Conservation (phyloP, 257 asterid genomes). For the Solanum stenotomum region DNA sequence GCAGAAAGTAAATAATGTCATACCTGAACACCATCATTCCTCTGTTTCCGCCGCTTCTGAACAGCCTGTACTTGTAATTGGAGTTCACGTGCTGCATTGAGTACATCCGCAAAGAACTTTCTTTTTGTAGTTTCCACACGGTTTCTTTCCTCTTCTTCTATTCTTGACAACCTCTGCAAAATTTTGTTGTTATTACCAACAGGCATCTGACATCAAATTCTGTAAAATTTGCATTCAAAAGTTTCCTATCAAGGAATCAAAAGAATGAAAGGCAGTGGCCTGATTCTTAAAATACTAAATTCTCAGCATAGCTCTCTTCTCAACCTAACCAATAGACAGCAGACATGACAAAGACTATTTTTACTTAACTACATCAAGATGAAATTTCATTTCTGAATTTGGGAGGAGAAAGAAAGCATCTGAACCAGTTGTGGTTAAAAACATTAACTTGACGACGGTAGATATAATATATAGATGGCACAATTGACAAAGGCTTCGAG, state of each 20-base stretch:
- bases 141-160: conserved; percentile 86
- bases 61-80: conserved; percentile 83
- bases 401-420: neutral
- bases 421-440: neutral
- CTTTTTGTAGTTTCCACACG: conserved; percentile 79
- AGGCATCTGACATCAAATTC: conserved; percentile 1
- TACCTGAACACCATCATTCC: conserved; percentile 96
- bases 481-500: neutral
- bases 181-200: conserved; percentile 3
- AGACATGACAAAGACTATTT: neutral
- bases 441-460: neutral
- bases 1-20: conserved; percentile 9
- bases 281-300: neutral
- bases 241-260: neutral
- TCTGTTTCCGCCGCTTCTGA: conserved; percentile 90
- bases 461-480: neutral
- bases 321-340: neutral
- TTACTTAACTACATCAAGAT: neutral
- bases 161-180: conserved; percentile 77
- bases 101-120: conserved; percentile 82
- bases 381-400: neutral
- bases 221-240: neutral
- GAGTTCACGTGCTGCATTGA: conserved; percentile 87
- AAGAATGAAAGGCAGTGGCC: neutral
- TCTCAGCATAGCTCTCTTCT: neutral